Base-by-base conservation (phyloP, 768 basidiomycete genomes). In the Mrakia blollopis region DNA sequence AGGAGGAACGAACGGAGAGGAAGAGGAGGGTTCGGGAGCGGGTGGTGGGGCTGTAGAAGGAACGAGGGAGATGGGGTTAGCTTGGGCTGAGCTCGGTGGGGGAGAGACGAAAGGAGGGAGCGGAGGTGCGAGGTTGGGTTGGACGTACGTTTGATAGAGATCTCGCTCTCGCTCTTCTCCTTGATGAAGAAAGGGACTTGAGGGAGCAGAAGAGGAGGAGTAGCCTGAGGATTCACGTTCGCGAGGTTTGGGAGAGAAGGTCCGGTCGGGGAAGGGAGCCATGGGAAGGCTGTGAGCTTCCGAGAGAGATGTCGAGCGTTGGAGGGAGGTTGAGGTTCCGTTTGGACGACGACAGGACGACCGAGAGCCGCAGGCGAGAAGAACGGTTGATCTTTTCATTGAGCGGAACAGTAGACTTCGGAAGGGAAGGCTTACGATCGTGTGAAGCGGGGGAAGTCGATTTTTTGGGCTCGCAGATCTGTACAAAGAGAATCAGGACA, bases 1-100 rank as follows among this genome's bases (percentile, higher is more conserved):
- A 81, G 21, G 93, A 92, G 85, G 95, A 92, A 78, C 96, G 88
- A 84, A 92, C 94, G 9, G 94, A 96, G 78, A 95, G 90, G 84
- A 98, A 98, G 81, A 98, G 88, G 73, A 93, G 88, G 3, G 96
- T 98, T 67, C 96, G 85, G 1, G 92, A 94, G 80, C 96, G 90
- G 50, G 91, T 93, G 6, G 82, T 78, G 0, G 80, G 81, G 32
- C 76, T 63, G 8, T 37, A 13, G 21, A 25, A 70, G 9, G 32
- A n/a, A 70, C 47, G 37, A 11, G 30, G 44, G 10, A 60, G 25
- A 30, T 25, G 13, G 32, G 30, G 32, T 54, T 11, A 63, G 67
- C 50, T 2, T 23, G n/a, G n/a, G n/a, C n/a, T n/a, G n/a, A n/a
- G n/a, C n/a, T n/a, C n/a, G 61, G 54, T 16, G 28, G 25, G n/a